Percentiles rank a stretch among this genome's conserved stretches.
Conservation (phyloP, 1,284 basidiomycete species). For the Fomes fomentarius region DNA sequence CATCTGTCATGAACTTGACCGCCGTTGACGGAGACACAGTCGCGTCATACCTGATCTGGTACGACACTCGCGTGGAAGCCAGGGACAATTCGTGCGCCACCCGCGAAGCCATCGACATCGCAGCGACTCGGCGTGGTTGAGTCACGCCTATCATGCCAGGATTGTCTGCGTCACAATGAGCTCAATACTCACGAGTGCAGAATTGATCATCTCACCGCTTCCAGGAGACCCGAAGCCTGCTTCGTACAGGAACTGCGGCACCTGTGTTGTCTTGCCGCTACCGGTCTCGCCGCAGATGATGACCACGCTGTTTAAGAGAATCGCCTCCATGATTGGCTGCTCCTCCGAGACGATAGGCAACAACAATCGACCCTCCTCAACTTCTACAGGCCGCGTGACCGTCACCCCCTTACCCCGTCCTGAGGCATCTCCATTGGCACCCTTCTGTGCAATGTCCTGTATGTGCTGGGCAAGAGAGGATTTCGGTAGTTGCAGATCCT, state of each 20-base stretch:
- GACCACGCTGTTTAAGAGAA: constrained; percentile 82
- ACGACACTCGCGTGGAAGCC: constrained; percentile 81
- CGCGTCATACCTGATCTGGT: constrained; percentile 97
- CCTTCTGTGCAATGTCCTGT: constrained; percentile 35
- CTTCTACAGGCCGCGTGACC: constrained; percentile 72
- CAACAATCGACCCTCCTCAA: constrained; percentile 78
- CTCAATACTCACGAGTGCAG: background rate
- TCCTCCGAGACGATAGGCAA: constrained; percentile 95
- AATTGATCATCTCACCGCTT: constrained; percentile 58
- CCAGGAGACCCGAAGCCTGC: constrained; percentile 89
- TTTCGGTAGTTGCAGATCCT: constrained; percentile 62
- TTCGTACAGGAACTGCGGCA: constrained; percentile 93
- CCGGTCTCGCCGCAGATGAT: constrained; percentile 89
- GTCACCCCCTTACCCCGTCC: constrained; percentile 50
- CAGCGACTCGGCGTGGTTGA: constrained; percentile 96
- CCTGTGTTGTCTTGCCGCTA: constrained; percentile 98
- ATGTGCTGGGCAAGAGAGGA: constrained; percentile 63
- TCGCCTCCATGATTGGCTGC: constrained; percentile 91
- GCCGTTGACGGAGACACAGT: constrained; percentile 88
- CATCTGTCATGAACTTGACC: constrained; percentile 99
- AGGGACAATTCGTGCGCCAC: constrained; percentile 90
- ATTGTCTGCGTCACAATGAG: constrained; percentile 62
- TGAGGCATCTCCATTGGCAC: constrained; percentile 21
- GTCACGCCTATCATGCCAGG: constrained; percentile 99
- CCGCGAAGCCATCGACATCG: constrained; percentile 93